phyloP scores from a whole-genome alignment of 2,329 filamentous ascomycete species.

The Aspergillus neotritici region DNA sequence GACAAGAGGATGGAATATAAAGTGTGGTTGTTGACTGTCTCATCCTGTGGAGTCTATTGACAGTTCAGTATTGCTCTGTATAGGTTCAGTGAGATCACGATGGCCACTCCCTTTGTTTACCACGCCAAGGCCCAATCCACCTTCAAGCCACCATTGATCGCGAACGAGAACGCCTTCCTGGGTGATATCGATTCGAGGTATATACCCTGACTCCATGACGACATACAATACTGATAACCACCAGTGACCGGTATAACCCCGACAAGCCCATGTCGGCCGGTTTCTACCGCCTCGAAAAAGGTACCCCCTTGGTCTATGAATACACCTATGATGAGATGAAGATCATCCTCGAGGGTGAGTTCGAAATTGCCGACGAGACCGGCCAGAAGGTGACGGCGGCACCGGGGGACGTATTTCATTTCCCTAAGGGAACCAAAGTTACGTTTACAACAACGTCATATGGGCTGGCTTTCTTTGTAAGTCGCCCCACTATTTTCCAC shows the following conservation, averaged over 20 bases:
- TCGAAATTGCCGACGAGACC: slow-evolving; percentile 59
- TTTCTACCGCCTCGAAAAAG: slow-evolving; percentile 63
- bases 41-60: too few species aligned
- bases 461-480: slow-evolving; percentile 55
- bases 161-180: slow-evolving; percentile 63
- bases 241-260: slow-evolving; percentile 49
- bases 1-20: too few species aligned
- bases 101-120: slow-evolving; percentile 46
- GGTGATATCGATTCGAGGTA: slow-evolving; percentile 57
- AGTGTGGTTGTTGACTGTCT: too few species aligned
- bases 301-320: slow-evolving; percentile 61
- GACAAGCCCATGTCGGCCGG: slow-evolving; percentile 58
- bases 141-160: slow-evolving; percentile 61
- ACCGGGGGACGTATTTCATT: slow-evolving; percentile 63
- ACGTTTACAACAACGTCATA: slow-evolving; percentile 59
- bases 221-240: slow-evolving; percentile 1
- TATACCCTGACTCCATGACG: neutral
- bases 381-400: slow-evolving; percentile 55
- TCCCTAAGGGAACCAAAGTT: slow-evolving; percentile 60
- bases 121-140: slow-evolving; percentile 53
- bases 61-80: neutral
- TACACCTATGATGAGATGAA: slow-evolving; percentile 71
- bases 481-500: slow-evolving; percentile 13
- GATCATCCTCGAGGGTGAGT: slow-evolving; percentile 64
- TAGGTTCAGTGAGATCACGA: slow-evolving; percentile 17